These are phyloP conservation scores for Myxozyma geophila DNA, from an alignment of 805 yeast genomes.

Conservation along the genomic window DNA sequence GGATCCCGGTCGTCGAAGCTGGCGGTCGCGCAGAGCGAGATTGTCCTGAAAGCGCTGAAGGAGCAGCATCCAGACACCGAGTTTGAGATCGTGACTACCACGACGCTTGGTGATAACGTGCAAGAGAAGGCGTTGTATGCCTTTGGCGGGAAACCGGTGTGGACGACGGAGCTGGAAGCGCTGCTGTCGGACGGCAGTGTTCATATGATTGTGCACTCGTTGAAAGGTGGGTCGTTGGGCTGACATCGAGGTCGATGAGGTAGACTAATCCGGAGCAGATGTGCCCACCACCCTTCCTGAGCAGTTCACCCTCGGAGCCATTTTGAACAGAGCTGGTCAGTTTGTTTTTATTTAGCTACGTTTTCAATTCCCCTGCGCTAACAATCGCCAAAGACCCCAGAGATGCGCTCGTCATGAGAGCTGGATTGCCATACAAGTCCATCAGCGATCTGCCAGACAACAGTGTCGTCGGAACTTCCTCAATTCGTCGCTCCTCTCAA, in stretches of 20 bases:
- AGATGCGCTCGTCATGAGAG: constrained; percentile 83
- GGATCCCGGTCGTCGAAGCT: constrained; percentile 90
- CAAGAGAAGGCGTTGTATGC: constrained; percentile 85
- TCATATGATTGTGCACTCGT: constrained; percentile 89
- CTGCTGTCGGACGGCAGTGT: constrained; percentile 66
- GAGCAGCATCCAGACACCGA: constrained; percentile 63
- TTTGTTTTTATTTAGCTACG: neutral
- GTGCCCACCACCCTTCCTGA: constrained; percentile 88
- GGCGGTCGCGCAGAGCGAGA: constrained; percentile 85
- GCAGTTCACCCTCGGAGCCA: constrained; percentile 86
- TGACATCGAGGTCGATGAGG: neutral
- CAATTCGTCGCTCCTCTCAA: constrained; percentile 92
- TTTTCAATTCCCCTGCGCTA: neutral
- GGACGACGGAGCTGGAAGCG: constrained; percentile 95
- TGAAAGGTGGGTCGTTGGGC: constrained; percentile 67
- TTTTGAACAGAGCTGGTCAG: constrained; percentile 66
- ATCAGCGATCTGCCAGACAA: constrained; percentile 82
- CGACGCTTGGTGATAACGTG: constrained; percentile 89
- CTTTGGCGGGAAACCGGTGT: constrained; percentile 93
- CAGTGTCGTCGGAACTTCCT: constrained; percentile 89
- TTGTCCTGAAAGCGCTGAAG: constrained; percentile 65
- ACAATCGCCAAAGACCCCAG: constrained; percentile 61
- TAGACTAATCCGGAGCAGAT: constrained; percentile 21
- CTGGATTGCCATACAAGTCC: constrained; percentile 62
- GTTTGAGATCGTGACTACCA: constrained; percentile 78